Percentiles rank a stretch among this genome's conserved stretches.
phyloP scores from a whole-genome alignment of 2,329 filamentous ascomycete genomes.

The Stemphylium lycopersici region DNA sequence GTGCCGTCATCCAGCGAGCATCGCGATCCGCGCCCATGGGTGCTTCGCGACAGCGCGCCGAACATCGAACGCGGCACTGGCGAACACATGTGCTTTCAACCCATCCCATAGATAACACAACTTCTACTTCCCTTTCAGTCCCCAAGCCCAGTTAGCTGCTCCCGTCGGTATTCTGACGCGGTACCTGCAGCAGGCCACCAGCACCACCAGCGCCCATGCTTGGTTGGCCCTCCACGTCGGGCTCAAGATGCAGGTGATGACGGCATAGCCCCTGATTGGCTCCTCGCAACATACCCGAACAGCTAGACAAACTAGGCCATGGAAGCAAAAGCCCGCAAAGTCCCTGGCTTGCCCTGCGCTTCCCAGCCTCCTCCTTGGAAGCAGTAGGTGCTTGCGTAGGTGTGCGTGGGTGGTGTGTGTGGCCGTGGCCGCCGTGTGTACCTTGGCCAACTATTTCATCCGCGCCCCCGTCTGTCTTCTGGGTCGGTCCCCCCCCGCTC shows the following conservation, averaged over 20 bases:
- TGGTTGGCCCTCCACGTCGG: conserved; percentile 8
- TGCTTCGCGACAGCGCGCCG: neutral
- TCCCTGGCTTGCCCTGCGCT: conserved; percentile 26
- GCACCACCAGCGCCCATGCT: conserved; percentile 1
- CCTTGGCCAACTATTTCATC: conserved; percentile 28
- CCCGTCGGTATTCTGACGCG: conserved; percentile 2
- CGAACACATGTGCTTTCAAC: neutral
- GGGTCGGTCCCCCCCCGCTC: conserved; percentile 10
- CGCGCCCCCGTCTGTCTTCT: conserved; percentile 29
- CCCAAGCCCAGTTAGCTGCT: neutral
- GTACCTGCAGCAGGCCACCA: conserved; percentile 35
- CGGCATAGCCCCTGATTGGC: conserved; percentile 34
- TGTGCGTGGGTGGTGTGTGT: neutral
- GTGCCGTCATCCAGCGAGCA: neutral
- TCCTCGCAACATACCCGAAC: conserved; percentile 12
- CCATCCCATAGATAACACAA: neutral
- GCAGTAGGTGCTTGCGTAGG: conserved; percentile 23
- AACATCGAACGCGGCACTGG: neutral
- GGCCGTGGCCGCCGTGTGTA: neutral
- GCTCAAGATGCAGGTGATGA: conserved; percentile 25
- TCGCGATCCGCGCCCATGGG: neutral
- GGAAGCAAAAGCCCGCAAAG: conserved; percentile 20
- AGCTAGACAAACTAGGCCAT: conserved; percentile 31
- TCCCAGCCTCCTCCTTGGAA: conserved; percentile 32
- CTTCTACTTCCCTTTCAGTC: neutral